A percentile compares a stretch with the other conserved stretches of the same genome.
These are phyloP conservation scores for Actinomortierella ambigua DNA, from an alignment of 371 early-diverging fungal species.

Conservation along the genomic window DNA sequence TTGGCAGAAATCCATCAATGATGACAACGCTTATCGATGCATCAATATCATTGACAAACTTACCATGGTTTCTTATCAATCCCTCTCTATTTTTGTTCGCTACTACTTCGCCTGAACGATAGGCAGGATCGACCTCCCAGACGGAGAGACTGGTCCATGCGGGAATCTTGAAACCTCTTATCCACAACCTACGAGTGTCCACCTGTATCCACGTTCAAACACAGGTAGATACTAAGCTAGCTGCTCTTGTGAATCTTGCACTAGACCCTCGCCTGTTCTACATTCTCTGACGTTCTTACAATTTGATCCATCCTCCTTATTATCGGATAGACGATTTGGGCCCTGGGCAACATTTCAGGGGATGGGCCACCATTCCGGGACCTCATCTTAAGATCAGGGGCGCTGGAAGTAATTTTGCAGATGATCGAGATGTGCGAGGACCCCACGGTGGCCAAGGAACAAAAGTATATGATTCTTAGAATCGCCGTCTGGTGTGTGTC, in stretches of 20 bases:
- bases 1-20: too few relatives aligned
- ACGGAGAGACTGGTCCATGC: conserved; percentile 52
- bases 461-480: conserved; percentile 42
- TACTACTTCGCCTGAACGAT: neutral
- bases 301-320: too few relatives aligned
- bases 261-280: too few relatives aligned
- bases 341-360: conserved; percentile 42
- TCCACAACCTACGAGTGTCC: conserved; percentile 49
- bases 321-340: conserved; percentile 48
- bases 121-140: conserved; percentile 63
- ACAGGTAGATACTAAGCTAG: too few relatives aligned
- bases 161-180: conserved; percentile 52
- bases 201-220: conserved; percentile 42
- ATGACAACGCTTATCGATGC: too few relatives aligned
- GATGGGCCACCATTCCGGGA: conserved; percentile 44
- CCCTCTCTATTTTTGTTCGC: neutral
- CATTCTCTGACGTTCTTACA: too few relatives aligned
- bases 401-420: conserved; percentile 31
- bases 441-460: conserved; percentile 34
- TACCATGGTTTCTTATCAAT: conserved; percentile 1
- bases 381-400: conserved; percentile 37
- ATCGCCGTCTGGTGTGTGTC: conserved; percentile 48
- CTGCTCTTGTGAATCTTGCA: too few relatives aligned
- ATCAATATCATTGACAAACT: too few relatives aligned
- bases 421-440: conserved; percentile 44